Conservation (phyloP, 2,329 filamentous ascomycete genomes). For the Cryphonectria naterciae region DNA sequence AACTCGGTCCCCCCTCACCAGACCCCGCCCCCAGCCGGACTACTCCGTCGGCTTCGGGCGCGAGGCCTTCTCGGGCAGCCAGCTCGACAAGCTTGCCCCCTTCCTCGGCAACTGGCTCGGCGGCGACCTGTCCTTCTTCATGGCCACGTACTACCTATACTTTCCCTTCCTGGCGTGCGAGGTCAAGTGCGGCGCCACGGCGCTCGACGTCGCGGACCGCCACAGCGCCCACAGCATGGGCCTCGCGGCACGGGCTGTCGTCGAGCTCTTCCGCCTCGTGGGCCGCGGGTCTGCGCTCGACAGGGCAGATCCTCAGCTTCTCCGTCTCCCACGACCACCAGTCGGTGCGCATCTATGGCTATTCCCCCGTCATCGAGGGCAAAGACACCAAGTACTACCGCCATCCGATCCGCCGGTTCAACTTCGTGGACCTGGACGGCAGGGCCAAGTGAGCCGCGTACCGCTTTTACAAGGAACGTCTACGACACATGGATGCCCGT, state of each 20-base stretch:
- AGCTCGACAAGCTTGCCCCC: not conserved
- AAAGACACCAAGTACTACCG: slow-evolving; percentile 41
- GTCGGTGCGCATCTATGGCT: slow-evolving; percentile 45
- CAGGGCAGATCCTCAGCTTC: slow-evolving; percentile 39
- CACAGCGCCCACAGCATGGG: too few species aligned
- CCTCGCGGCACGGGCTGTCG: too few species aligned
- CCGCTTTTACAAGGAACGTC: slow-evolving; percentile 27
- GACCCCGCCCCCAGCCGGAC: slow-evolving; percentile 47
- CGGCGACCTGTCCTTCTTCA: not conserved
- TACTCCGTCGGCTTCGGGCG: slow-evolving; percentile 35
- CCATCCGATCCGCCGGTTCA: slow-evolving; percentile 41
- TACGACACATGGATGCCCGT: slow-evolving; percentile 43
- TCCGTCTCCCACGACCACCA: slow-evolving; percentile 39
- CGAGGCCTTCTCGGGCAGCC: slow-evolving; percentile 42
- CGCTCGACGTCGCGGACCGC: too few species aligned
- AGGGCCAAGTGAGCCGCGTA: slow-evolving; percentile 40
- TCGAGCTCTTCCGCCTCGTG: too few species aligned
- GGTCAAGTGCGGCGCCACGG: too few species aligned
- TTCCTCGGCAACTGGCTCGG: not conserved
- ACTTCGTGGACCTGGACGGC: slow-evolving; percentile 38
- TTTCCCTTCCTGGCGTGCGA: too few species aligned
- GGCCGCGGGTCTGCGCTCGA: slow-evolving; percentile 35
- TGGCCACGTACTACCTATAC: slow-evolving; percentile 40
- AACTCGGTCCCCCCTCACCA: slow-evolving; percentile 43
- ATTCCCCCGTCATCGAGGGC: slow-evolving; percentile 44